Percentiles rank a stretch among this genome's conserved stretches.
Conservation (phyloP, 1,139 yeast species). For the Hansenula sp. region DNA sequence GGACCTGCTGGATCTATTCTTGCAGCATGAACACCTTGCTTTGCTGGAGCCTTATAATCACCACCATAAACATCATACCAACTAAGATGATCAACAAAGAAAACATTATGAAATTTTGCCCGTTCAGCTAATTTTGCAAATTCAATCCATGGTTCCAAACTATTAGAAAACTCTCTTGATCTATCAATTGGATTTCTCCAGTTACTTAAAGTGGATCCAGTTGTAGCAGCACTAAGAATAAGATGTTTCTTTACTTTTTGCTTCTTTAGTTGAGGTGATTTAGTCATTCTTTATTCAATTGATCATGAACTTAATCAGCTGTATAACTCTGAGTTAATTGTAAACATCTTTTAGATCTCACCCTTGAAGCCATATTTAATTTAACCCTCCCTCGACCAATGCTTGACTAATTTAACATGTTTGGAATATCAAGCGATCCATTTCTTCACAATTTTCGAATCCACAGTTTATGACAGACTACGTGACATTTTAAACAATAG, state of each 20-base stretch:
- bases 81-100: constrained; percentile 38
- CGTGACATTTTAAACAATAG: too few species aligned
- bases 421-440: too few species aligned
- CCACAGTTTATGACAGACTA: too few species aligned
- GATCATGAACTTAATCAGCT: too few species aligned
- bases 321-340: too few species aligned
- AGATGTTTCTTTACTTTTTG: background rate
- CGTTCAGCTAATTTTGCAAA: constrained; percentile 33
- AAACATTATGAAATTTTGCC: constrained; percentile 36
- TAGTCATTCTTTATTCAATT: too few species aligned
- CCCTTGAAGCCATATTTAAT: too few species aligned
- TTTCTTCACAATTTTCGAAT: too few species aligned
- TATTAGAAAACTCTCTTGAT: constrained; percentile 18
- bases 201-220: background rate
- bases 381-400: too few species aligned
- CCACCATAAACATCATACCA: constrained; percentile 33
- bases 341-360: too few species aligned
- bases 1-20: constrained; percentile 31
- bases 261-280: too few species aligned
- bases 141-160: constrained; percentile 33
- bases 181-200: constrained; percentile 40
- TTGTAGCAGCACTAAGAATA: background rate
- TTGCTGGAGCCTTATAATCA: constrained; percentile 30
- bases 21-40: constrained; percentile 33
- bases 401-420: too few species aligned